phyloP scores from a whole-genome alignment of 176 grass and related monocot genomes.

The Stipa capillata region DNA sequence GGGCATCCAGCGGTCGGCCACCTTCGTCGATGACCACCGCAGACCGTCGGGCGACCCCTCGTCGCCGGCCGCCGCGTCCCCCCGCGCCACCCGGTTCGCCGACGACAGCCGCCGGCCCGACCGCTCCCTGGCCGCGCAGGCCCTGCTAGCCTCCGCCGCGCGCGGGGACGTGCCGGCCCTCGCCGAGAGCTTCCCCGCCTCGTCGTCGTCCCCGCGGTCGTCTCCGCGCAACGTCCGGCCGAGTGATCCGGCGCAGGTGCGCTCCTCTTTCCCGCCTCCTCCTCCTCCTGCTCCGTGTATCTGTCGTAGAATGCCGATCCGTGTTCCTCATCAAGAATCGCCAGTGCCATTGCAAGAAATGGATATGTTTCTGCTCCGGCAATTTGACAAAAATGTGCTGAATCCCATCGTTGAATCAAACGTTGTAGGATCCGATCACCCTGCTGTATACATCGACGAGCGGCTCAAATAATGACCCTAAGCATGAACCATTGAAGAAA shows the following conservation, averaged over 20 bases:
- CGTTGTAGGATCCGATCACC: conserved; percentile 33
- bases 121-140: conserved; percentile 19
- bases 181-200: neutral
- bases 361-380: neutral
- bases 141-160: neutral
- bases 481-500: neutral
- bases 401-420: neutral
- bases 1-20: conserved; percentile 49
- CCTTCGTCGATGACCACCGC: conserved; percentile 55
- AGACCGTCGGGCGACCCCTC: conserved; percentile 9
- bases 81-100: conserved; percentile 34
- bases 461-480: conserved; percentile 15
- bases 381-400: neutral
- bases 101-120: conserved; percentile 38
- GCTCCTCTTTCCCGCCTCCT: neutral
- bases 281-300: neutral
- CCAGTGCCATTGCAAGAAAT: neutral
- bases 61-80: conserved; percentile 40
- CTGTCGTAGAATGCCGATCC: neutral
- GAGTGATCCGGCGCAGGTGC: neutral
- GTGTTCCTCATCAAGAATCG: neutral
- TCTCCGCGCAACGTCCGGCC: neutral
- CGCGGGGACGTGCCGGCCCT: neutral
- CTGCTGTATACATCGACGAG: conserved; percentile 37
- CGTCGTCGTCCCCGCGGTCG: neutral